These are phyloP conservation scores for Microsporum audouinii DNA, from an alignment of 2,329 filamentous ascomycete species.

Conservation along the genomic window DNA sequence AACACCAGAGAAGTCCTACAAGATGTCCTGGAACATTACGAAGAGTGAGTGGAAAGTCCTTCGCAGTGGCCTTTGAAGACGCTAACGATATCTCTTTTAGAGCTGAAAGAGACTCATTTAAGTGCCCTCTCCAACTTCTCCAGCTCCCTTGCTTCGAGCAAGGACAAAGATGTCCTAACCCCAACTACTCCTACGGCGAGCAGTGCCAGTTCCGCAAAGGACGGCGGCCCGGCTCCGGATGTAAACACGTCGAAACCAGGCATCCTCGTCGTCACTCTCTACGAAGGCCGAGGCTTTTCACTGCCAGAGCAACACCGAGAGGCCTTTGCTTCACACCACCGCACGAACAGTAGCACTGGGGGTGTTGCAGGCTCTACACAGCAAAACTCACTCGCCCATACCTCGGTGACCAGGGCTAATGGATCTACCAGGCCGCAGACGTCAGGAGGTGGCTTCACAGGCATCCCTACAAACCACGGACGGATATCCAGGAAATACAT, in stretches of 20 bases:
- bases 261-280: not conserved
- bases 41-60: not conserved
- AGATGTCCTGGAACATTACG: conserved; percentile 2
- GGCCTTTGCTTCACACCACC: not conserved
- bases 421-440: not conserved
- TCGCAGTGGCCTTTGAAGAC: not conserved
- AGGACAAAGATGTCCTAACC: not conserved
- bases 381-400: not conserved
- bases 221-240: not conserved
- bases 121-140: conserved; percentile 1
- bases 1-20: not conserved
- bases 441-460: not conserved
- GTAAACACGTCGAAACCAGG: not conserved
- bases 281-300: not conserved
- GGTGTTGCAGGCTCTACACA: not conserved
- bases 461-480: conserved; percentile 72
- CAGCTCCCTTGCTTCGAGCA: not conserved
- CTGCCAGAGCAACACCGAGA: not conserved
- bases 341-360: not conserved
- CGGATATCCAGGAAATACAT: conserved; percentile 93
- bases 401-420: not conserved
- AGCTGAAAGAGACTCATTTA: conserved; percentile 1
- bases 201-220: not conserved
- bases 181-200: not conserved
- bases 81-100: not conserved